A percentile compares a stretch with the other conserved stretches of the same genome.
Evolutionary conservation across 768 basidiomycete genomes (phyloP).

Genomic region (Mycena galopus): DNA sequence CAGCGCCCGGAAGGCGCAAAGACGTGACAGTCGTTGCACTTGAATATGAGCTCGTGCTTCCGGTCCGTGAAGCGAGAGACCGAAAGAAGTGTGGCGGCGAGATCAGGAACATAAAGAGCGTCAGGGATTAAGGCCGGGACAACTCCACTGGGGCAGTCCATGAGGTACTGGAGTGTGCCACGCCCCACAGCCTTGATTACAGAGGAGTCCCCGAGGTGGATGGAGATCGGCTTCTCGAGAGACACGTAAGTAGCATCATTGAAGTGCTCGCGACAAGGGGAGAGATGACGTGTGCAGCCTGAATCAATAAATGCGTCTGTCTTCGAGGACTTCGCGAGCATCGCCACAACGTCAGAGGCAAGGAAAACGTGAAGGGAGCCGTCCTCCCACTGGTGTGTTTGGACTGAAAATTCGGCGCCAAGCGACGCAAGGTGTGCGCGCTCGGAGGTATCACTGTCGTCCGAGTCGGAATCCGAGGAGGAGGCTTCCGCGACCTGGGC

Average conservation of each 20-base stretch:
- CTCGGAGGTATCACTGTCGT: neutral
- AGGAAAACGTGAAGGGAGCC: slow-evolving; percentile 26
- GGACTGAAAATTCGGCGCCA: slow-evolving; percentile 6
- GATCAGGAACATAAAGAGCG: slow-evolving; percentile 32
- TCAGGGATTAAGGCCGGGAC: slow-evolving; percentile 26
- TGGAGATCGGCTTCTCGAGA: slow-evolving; percentile 26
- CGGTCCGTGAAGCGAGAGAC: slow-evolving; percentile 20
- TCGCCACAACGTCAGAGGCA: too few relatives aligned
- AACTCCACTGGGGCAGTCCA: slow-evolving; percentile 22
- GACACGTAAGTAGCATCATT: slow-evolving; percentile 9
- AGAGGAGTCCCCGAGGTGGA: slow-evolving; percentile 30
- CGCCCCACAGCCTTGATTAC: slow-evolving; percentile 29
- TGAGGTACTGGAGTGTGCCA: slow-evolving; percentile 27
- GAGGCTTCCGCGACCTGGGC: slow-evolving; percentile 1
- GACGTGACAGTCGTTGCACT: slow-evolving; percentile 17
- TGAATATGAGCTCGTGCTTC: slow-evolving; percentile 10
- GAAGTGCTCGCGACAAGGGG: slow-evolving; percentile 27
- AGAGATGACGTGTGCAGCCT: slow-evolving; percentile 25
- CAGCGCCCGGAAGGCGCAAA: slow-evolving; percentile 6
- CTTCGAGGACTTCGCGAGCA: slow-evolving; percentile 16
- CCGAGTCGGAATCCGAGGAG: slow-evolving; percentile 17
- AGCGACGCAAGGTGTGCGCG: slow-evolving; percentile 9
- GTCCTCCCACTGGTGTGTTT: slow-evolving; percentile 11
- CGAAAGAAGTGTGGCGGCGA: slow-evolving; percentile 33
- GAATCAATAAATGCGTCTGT: slow-evolving; percentile 29